Conservation (phyloP, 1,139 yeast genomes). For the Saccharomyces uvarum region DNA sequence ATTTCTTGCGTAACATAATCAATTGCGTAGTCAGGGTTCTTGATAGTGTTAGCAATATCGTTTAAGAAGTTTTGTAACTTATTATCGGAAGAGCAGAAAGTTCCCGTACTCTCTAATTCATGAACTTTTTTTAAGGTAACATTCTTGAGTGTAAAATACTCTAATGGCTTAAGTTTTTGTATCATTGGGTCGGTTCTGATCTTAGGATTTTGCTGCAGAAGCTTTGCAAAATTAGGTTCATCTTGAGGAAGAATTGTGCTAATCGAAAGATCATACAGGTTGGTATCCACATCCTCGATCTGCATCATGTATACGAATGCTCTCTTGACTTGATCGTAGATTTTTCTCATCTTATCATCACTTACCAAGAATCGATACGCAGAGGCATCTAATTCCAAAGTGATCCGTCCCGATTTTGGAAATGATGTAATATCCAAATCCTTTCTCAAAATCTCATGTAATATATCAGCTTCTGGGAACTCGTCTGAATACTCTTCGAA, state of each 20-base stretch:
- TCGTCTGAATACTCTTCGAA: conserved; percentile 18
- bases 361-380: conserved; percentile 34
- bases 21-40: conserved; percentile 67
- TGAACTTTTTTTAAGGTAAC: conserved; percentile 67
- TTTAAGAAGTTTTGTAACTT: conserved; percentile 68
- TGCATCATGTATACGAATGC: conserved; percentile 72
- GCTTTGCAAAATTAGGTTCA: conserved; percentile 52
- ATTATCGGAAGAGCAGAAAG: conserved; percentile 57
- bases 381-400: conserved; percentile 44
- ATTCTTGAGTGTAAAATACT: conserved; percentile 72
- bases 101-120: conserved; percentile 65
- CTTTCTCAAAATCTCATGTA: conserved; percentile 19
- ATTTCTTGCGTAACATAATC: conserved; percentile 55
- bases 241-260: conserved; percentile 64
- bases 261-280: conserved; percentile 63
- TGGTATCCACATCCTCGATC: conserved; percentile 60
- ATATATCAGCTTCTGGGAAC: conserved; percentile 29
- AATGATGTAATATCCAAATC: conserved; percentile 8
- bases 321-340: conserved; percentile 74
- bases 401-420: conserved; percentile 21
- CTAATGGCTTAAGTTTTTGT: conserved; percentile 47
- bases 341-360: conserved; percentile 42
- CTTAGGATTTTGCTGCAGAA: conserved; percentile 34
- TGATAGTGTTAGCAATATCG: conserved; percentile 78
- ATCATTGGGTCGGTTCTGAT: conserved; percentile 31